Conservation (phyloP, 805 yeast species). For the Kazachstania africana region DNA sequence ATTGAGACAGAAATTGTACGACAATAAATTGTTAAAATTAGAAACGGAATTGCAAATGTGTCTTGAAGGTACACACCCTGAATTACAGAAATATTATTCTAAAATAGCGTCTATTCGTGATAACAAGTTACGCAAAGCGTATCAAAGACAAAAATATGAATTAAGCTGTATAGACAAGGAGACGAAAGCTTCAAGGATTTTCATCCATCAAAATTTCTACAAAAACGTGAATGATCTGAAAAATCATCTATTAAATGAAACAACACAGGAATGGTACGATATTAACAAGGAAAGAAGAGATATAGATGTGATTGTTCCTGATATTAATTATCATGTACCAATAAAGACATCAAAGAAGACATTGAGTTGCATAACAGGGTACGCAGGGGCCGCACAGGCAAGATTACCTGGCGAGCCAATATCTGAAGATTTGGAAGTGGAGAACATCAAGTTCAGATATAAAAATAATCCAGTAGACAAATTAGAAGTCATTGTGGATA, state of each 20-base stretch:
- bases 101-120: conserved; percentile 67
- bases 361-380: conserved; percentile 27
- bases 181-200: conserved; percentile 66
- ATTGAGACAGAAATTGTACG: conserved; percentile 72
- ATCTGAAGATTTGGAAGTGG: conserved; percentile 30
- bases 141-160: conserved; percentile 47
- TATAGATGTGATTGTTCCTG: conserved; percentile 44
- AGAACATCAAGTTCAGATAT: conserved; percentile 31
- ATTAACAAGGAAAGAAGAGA: conserved; percentile 80
- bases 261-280: conserved; percentile 84
- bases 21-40: conserved; percentile 64
- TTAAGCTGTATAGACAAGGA: conserved; percentile 68
- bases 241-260: conserved; percentile 48
- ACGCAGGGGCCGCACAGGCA: conserved; percentile 26
- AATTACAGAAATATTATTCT: conserved; percentile 57
- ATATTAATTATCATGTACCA: conserved; percentile 38
- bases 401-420: conserved; percentile 22
- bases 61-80: conserved; percentile 84
- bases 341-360: conserved; percentile 24
- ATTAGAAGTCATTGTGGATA: conserved; percentile 44
- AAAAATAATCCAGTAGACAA: conserved; percentile 31
- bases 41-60: conserved; percentile 83
- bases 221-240: conserved; percentile 59
- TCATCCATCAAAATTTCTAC: conserved; percentile 73
- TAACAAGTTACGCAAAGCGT: conserved; percentile 45